A percentile compares a stretch with the other conserved stretches of the same genome.
phyloP scores from a whole-genome alignment of 352 stramenopile species.

The Poterioochromonas sp. region DNA sequence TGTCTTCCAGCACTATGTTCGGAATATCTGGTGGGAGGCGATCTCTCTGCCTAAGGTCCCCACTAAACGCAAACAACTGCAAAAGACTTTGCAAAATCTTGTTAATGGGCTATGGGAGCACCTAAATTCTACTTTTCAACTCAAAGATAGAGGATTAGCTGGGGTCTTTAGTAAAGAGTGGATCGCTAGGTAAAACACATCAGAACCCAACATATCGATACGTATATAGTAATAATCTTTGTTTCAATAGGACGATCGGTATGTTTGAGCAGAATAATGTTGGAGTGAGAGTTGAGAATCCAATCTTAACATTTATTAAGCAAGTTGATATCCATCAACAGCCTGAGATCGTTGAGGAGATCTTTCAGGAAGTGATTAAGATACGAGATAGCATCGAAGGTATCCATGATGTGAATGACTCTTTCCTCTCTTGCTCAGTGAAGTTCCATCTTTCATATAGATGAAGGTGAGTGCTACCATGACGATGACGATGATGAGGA shows the following conservation, averaged over 20 bases:
- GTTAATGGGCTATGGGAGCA: neutral
- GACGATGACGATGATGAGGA: slow-evolving; percentile 48
- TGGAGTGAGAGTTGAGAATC: slow-evolving; percentile 76
- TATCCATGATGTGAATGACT: no score
- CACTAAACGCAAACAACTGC: neutral
- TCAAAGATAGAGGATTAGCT: neutral
- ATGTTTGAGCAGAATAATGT: slow-evolving; percentile 96
- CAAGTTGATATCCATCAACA: neutral
- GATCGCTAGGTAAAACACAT: neutral
- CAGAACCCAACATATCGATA: no score
- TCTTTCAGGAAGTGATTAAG: no score
- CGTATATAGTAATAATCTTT: no score
- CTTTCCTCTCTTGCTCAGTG: neutral
- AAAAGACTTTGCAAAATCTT: neutral
- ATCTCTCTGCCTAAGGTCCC: neutral
- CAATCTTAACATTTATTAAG: slow-evolving; percentile 47
- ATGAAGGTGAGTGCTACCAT: neutral
- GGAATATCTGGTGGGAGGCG: slow-evolving; percentile 72
- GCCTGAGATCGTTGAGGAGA: neutral
- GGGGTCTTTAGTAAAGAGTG: neutral
- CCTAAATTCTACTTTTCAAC: slow-evolving; percentile 26
- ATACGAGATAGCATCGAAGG: no score
- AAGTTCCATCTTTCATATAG: neutral
- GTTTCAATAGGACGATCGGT: slow-evolving; percentile 68
- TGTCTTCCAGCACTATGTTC: slow-evolving; percentile 73